Evolutionary conservation across 495 filamentous ascomycete species (phyloP).

Genomic region (Saxophila tyrrhenica): DNA sequence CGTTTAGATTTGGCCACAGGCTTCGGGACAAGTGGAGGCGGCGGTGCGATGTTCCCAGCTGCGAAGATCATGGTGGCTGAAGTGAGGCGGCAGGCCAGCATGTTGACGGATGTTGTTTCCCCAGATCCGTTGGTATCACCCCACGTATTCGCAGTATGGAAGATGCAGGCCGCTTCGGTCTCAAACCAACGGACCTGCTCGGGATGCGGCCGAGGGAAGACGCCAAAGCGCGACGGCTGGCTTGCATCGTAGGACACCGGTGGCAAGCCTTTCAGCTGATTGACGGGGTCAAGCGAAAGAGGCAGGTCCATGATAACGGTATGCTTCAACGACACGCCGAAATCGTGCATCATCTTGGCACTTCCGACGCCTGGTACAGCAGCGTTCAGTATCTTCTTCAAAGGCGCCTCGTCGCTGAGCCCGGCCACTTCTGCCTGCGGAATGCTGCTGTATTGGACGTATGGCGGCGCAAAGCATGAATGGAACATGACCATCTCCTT

Average conservation of each 20-base stretch:
- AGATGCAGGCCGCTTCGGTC: slow-evolving; percentile 51
- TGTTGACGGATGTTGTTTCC: slow-evolving; percentile 36
- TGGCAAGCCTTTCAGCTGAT: slow-evolving; percentile 40
- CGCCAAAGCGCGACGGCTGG: slow-evolving; percentile 45
- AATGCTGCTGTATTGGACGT: slow-evolving; percentile 53
- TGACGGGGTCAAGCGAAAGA: slow-evolving; percentile 48
- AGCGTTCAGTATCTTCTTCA: slow-evolving; percentile 32
- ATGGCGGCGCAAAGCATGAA: slow-evolving; percentile 47
- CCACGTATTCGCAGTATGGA: slow-evolving; percentile 60
- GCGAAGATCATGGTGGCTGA: slow-evolving; percentile 47
- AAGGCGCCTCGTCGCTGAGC: neutral
- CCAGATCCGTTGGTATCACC: slow-evolving; percentile 26
- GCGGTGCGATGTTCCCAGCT: slow-evolving; percentile 43
- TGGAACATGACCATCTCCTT: slow-evolving; percentile 55
- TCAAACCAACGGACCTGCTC: slow-evolving; percentile 49
- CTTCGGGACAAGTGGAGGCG: slow-evolving; percentile 20
- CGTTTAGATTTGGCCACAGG: slow-evolving; percentile 14
- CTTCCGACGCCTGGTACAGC: slow-evolving; percentile 45
- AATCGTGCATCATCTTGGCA: slow-evolving; percentile 63
- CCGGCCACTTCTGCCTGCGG: slow-evolving; percentile 18
- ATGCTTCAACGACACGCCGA: slow-evolving; percentile 47
- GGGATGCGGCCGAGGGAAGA: slow-evolving; percentile 50
- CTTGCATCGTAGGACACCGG: slow-evolving; percentile 44
- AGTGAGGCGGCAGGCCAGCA: slow-evolving; percentile 52
- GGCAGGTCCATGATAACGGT: slow-evolving; percentile 58